Conservation (phyloP, 768 basidiomycete genomes). For the Tephrocybe rancida region DNA sequence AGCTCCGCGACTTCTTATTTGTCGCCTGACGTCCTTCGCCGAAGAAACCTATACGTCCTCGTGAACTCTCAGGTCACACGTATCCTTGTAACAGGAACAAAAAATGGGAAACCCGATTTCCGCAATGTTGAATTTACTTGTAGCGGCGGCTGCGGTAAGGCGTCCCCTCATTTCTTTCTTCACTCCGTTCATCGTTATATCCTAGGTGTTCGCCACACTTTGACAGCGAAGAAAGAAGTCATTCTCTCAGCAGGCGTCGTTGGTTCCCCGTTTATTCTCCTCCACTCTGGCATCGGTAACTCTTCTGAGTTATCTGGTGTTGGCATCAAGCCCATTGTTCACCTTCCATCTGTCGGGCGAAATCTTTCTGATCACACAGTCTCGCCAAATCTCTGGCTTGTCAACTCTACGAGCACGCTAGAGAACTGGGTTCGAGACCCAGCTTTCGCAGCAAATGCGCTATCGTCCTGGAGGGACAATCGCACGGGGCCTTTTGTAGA, state of each 20-base stretch:
- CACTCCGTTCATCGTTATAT: neutral
- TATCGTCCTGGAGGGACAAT: neutral
- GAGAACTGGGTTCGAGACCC: conserved; percentile 6
- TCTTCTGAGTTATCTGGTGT: neutral
- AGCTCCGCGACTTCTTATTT: conserved; percentile 8
- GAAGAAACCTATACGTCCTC: conserved; percentile 9
- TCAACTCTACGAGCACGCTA: conserved; percentile 26
- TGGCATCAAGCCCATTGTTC: neutral
- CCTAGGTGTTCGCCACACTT: neutral
- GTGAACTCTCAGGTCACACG: neutral
- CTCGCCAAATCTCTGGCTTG: conserved; percentile 20
- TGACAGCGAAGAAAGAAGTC: conserved; percentile 15
- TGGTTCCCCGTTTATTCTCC: conserved; percentile 25
- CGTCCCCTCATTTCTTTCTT: neutral
- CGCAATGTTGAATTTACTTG: neutral
- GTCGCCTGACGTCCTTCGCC: neutral
- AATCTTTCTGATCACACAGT: conserved; percentile 27
- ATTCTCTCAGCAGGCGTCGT: conserved; percentile 30
- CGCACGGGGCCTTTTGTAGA: conserved; percentile 16
- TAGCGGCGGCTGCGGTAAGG: neutral
- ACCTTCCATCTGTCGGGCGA: conserved; percentile 1
- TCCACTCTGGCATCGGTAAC: neutral
- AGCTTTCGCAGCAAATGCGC: neutral
- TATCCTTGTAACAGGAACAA: neutral
- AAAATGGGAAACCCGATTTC: neutral